Conservation (phyloP, 805 yeast genomes). For the Metschnikowia bowlesiae region DNA sequence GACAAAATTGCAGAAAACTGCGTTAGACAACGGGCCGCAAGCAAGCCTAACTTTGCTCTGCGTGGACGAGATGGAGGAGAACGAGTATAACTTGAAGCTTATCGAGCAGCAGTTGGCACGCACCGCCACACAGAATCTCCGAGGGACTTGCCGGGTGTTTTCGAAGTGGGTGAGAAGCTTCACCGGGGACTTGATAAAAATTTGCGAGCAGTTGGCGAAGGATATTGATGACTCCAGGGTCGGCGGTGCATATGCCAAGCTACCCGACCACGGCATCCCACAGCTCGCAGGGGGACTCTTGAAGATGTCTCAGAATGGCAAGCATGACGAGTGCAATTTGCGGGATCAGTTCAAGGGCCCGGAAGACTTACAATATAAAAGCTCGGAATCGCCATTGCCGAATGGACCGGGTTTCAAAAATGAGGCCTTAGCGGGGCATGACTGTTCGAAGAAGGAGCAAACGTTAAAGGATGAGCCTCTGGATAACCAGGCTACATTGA, state of each 20-base stretch:
- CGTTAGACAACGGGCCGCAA: conserved; percentile 40
- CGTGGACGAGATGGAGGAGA: conserved; percentile 50
- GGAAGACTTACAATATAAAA: neutral
- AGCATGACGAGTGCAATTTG: neutral
- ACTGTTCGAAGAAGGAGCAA: no score
- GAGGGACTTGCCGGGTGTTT: conserved; percentile 44
- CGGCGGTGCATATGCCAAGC: neutral
- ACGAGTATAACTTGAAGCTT: conserved; percentile 46
- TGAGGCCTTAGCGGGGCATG: neutral
- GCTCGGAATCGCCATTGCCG: neutral
- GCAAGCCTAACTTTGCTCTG: conserved; percentile 40
- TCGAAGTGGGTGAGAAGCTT: conserved; percentile 24
- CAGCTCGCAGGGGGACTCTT: neutral
- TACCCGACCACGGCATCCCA: neutral
- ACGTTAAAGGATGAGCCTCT: neutral
- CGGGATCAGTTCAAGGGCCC: neutral
- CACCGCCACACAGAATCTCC: conserved; percentile 43
- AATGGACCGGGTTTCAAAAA: neutral
- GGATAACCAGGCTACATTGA: neutral
- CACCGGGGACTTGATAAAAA: neutral
- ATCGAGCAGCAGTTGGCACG: conserved; percentile 49
- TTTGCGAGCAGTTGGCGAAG: neutral
- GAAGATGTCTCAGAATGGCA: neutral
- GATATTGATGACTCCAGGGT: neutral
- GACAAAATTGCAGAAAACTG: conserved; percentile 37